Evolutionary conservation across 257 asterid species (phyloP).

Genomic region (Fraxinus quadrangulata): DNA sequence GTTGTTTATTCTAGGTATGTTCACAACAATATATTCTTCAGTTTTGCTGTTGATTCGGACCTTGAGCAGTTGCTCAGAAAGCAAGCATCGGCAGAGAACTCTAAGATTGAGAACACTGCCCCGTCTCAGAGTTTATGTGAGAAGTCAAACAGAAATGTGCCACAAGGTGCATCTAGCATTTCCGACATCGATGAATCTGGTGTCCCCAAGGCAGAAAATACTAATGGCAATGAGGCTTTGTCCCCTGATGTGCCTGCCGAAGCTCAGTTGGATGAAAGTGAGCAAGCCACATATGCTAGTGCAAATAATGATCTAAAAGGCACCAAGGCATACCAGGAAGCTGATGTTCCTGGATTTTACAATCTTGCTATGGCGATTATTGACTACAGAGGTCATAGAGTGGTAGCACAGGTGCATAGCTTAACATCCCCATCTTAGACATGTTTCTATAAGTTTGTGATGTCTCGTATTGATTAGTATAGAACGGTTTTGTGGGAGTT

Average conservation of each 20-base stretch:
- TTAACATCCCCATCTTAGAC: neutral
- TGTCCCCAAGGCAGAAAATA: constrained; percentile 36
- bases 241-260: constrained; percentile 59
- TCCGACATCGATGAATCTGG: constrained; percentile 38
- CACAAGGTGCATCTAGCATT: constrained; percentile 34
- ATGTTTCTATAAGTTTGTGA: neutral
- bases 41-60: constrained; percentile 88
- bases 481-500: neutral
- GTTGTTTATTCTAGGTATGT: constrained; percentile 3
- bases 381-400: constrained; percentile 97
- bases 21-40: constrained; percentile 86
- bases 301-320: constrained; percentile 97
- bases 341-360: constrained; percentile 84
- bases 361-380: constrained; percentile 95
- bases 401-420: constrained; percentile 82
- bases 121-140: constrained; percentile 36
- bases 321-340: constrained; percentile 96
- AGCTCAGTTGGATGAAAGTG: constrained; percentile 83
- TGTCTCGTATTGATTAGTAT: neutral
- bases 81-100: constrained; percentile 48
- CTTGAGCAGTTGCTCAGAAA: constrained; percentile 64
- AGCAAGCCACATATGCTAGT: constrained; percentile 97
- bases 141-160: constrained; percentile 34
- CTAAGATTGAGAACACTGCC: constrained; percentile 43
- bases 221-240: constrained; percentile 37